Evolutionary conservation across 257 asterid genomes (phyloP), one percentile per base, ranked within the genome.

Genomic region (Solanum sitiens): DNA sequence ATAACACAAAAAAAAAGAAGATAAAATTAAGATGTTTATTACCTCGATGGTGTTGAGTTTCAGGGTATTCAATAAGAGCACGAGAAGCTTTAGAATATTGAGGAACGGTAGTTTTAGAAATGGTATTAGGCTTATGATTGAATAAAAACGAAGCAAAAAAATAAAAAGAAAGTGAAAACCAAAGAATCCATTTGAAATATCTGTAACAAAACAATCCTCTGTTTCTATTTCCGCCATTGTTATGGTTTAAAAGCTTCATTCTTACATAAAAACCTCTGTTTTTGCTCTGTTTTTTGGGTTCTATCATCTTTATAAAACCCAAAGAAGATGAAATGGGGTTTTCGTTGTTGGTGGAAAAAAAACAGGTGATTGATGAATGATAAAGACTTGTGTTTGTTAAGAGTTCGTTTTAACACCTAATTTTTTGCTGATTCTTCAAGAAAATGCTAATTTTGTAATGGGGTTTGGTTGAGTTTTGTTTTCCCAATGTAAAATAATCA

Each of bases 151-250:
- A 93, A 8, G 96, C 91, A 80, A 94, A 87, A 45, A 94, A 92
- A 83, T 91, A 97, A 21, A 93, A 89, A 0, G 95, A 92, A 18
- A 95, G 88, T 8, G 97, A 94, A 35, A 95, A 82, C 95, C 96
- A 95, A 42, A 97, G 91, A 9, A 94, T 13, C 94, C 97, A 93
- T 94, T 93, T 97, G 93, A 93, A 88, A 88, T 90, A 91, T 94
- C 90, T 91, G 85, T 74, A 87, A 53, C 94, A 90, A 53, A 91
- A 88, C 86, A 15, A 71, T 4, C 89, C 84, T 86, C 88, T 68
- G 21, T 90, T 80, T 92, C 90, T 33, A 87, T n/a, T 73, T 7
- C 83, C 84, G 44, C 44, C 25, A 33, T 90, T 86, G 87, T 40
- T 70, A 88, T 76, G 20, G 80, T 88, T 87, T 70, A 90, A 80